phyloP scores from a whole-genome alignment of 164 flowering plant genomes.

The Stephania japonica region DNA sequence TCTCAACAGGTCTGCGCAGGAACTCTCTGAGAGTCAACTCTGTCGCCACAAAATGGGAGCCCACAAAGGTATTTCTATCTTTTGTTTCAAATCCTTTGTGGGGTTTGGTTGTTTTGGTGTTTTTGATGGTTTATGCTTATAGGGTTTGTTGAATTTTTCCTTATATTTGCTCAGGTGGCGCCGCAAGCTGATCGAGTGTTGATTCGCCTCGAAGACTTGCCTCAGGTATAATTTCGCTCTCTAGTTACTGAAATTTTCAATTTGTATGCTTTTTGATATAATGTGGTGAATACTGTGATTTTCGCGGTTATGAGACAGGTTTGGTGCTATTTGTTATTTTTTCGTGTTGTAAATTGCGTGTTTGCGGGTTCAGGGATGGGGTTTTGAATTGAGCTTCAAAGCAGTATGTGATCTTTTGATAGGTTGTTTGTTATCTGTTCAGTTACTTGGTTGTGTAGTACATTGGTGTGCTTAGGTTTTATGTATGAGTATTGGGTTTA shows the following conservation, averaged over 20 bases:
- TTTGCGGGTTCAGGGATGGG: no score
- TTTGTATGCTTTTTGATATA: not conserved
- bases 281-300: not conserved
- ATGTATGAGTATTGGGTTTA: not conserved
- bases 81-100: not conserved
- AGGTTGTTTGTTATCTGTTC: not conserved
- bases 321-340: no score
- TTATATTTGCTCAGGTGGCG: slow-evolving; percentile 42
- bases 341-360: no score
- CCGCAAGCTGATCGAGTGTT: slow-evolving; percentile 88
- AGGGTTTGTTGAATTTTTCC: not conserved
- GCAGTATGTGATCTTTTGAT: not conserved
- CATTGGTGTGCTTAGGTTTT: not conserved
- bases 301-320: no score
- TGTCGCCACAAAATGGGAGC: slow-evolving; percentile 57
- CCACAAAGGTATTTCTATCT: slow-evolving; percentile 50
- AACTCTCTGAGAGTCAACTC: slow-evolving; percentile 51
- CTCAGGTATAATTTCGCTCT: slow-evolving; percentile 43
- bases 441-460: not conserved
- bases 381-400: no score
- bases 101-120: not conserved
- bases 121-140: not conserved
- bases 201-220: slow-evolving; percentile 66
- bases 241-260: not conserved
- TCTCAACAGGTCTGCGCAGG: slow-evolving; percentile 33